Evolutionary conservation across 495 filamentous ascomycete genomes (phyloP).

Genomic region (Lepidopterella palustris): DNA sequence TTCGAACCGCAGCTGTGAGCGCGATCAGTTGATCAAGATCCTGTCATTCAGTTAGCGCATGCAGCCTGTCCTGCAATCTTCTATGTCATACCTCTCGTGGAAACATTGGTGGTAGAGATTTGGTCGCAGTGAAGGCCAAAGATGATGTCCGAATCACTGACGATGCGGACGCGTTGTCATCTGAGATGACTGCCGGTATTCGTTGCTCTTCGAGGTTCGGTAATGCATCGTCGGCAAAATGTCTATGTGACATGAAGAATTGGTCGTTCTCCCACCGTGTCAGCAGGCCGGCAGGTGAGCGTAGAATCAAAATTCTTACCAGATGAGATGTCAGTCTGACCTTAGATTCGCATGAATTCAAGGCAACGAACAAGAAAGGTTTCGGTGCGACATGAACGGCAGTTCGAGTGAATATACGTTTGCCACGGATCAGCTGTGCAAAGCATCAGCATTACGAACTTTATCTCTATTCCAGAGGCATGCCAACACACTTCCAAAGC

Average conservation of each 20-base stretch:
- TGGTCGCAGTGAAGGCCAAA: background rate
- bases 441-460: background rate
- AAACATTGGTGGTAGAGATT: slow-evolving; percentile 11
- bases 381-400: slow-evolving; percentile 66
- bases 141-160: slow-evolving; percentile 20
- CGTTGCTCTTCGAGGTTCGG: slow-evolving; percentile 59
- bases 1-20: slow-evolving; percentile 38
- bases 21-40: slow-evolving; percentile 41
- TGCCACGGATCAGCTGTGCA: slow-evolving; percentile 67
- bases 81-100: slow-evolving; percentile 22
- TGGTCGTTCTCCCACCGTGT: slow-evolving; percentile 58
- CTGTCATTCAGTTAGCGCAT: slow-evolving; percentile 23
- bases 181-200: slow-evolving; percentile 26
- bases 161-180: slow-evolving; percentile 27
- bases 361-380: slow-evolving; percentile 72
- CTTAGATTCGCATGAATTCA: slow-evolving; percentile 43
- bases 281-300: slow-evolving; percentile 9
- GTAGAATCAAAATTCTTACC: slow-evolving; percentile 6
- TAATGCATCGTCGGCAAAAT: slow-evolving; percentile 65
- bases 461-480: background rate
- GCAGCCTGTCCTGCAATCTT: background rate
- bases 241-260: slow-evolving; percentile 83
- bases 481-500: slow-evolving; percentile 56
- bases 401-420: slow-evolving; percentile 65
- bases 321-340: slow-evolving; percentile 30